Conservation (phyloP, 805 yeast species). For the Wickerhamiella occidentalis region DNA sequence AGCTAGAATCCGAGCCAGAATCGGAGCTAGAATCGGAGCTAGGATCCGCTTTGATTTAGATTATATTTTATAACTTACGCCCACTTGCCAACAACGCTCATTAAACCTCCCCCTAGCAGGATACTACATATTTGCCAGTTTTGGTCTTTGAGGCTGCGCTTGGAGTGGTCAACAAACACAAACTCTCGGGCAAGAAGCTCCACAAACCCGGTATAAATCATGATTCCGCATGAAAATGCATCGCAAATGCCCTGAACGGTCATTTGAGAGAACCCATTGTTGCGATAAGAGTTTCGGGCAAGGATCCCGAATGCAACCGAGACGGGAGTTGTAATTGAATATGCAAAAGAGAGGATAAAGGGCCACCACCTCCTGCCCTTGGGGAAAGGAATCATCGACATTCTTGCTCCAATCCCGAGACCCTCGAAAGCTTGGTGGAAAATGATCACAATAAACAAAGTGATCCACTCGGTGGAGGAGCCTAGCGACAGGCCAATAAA, state of each 20-base stretch:
- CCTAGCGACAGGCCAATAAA: slow-evolving; percentile 61
- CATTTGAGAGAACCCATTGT: slow-evolving; percentile 41
- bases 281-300: slow-evolving; percentile 45
- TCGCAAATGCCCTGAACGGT: slow-evolving; percentile 55
- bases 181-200: slow-evolving; percentile 68
- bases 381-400: slow-evolving; percentile 50
- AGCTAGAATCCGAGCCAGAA: too few species aligned
- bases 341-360: slow-evolving; percentile 38
- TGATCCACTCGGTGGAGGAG: slow-evolving; percentile 47
- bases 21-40: too few species aligned
- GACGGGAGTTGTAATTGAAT: slow-evolving; percentile 53
- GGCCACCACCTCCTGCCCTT: slow-evolving; percentile 37
- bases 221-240: slow-evolving; percentile 58
- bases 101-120: slow-evolving; percentile 49
- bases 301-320: slow-evolving; percentile 68
- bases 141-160: slow-evolving; percentile 34
- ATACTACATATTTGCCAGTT: slow-evolving; percentile 33
- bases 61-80: too few species aligned
- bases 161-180: slow-evolving; percentile 34
- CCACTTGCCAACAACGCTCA: slow-evolving; percentile 71
- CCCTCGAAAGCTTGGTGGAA: slow-evolving; percentile 78
- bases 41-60: too few species aligned
- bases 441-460: slow-evolving; percentile 51
- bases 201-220: slow-evolving; percentile 60
- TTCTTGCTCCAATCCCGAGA: slow-evolving; percentile 61